A percentile compares a stretch with the other conserved stretches of the same genome.
Evolutionary conservation across 805 yeast species (phyloP).

Genomic region (Hanseniaspora osmophila): DNA sequence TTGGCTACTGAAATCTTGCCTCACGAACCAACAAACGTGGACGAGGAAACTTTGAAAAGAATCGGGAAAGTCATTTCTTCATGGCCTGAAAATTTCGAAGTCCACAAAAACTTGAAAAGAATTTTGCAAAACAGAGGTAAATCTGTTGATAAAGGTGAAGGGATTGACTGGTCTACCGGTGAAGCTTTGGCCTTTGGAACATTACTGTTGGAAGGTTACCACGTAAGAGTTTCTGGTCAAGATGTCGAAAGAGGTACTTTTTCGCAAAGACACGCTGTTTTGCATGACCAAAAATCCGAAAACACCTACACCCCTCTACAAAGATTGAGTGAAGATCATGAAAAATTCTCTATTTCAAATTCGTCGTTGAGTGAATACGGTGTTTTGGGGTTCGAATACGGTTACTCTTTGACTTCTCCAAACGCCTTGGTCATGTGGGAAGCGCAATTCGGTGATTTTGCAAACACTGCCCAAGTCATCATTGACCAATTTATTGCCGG

Average conservation of each 20-base stretch:
- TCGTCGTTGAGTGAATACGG: slow-evolving; percentile 97
- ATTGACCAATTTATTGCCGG: slow-evolving; percentile 92
- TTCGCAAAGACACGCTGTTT: slow-evolving; percentile 97
- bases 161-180: slow-evolving; percentile 98
- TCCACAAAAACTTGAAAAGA: slow-evolving; percentile 92
- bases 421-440: slow-evolving; percentile 97
- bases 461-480: slow-evolving; percentile 97
- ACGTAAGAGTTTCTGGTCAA: slow-evolving; percentile 95
- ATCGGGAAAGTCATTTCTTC: slow-evolving; percentile 70
- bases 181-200: slow-evolving; percentile 97
- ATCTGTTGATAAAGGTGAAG: slow-evolving; percentile 76
- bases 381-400: slow-evolving; percentile 98
- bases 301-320: slow-evolving; percentile 73
- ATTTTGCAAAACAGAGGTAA: slow-evolving; percentile 79
- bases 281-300: slow-evolving; percentile 90
- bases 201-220: slow-evolving; percentile 81
- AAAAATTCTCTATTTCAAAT: slow-evolving; percentile 76
- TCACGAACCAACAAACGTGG: slow-evolving; percentile 88
- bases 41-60: slow-evolving; percentile 52
- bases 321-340: slow-evolving; percentile 66
- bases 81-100: slow-evolving; percentile 76
- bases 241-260: slow-evolving; percentile 99
- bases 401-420: slow-evolving; percentile 94
- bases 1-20: slow-evolving; percentile 91
- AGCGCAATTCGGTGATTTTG: slow-evolving; percentile 99